These are phyloP conservation scores for Yamadazyma buinensis DNA, from an alignment of 1,139 yeast species.

Conservation along the genomic window DNA sequence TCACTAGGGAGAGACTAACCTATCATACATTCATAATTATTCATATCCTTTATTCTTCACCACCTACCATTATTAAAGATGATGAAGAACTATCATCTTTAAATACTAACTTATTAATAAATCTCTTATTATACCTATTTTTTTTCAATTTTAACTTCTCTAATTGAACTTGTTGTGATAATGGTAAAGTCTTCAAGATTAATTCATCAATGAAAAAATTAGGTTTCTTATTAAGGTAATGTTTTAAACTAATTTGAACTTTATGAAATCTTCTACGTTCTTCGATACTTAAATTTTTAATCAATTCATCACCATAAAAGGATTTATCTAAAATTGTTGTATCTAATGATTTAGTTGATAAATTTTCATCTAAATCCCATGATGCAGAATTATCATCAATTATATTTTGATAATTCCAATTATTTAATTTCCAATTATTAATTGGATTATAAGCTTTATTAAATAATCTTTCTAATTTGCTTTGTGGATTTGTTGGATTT, in stretches of 20 bases:
- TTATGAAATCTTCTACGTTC: slow-evolving; percentile 27
- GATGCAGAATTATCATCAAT: slow-evolving; percentile 41
- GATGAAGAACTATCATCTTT: slow-evolving; percentile 14
- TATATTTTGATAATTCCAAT: slow-evolving; percentile 12
- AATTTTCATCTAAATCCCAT: slow-evolving; percentile 43
- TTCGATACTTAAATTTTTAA: slow-evolving; percentile 21
- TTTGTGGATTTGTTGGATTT: slow-evolving; percentile 13
- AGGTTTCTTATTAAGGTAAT: slow-evolving; percentile 15
- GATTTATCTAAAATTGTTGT: slow-evolving; percentile 15
- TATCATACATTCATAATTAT: background rate
- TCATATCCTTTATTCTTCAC: slow-evolving; percentile 10
- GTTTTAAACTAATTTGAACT: slow-evolving; percentile 21
- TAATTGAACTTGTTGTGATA: slow-evolving; percentile 6
- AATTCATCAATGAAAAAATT: slow-evolving; percentile 14
- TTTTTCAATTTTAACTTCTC: background rate
- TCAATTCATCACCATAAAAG: slow-evolving; percentile 36
- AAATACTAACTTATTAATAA: too few relatives aligned
- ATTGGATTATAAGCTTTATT: slow-evolving; percentile 12
- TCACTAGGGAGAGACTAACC: too few relatives aligned
- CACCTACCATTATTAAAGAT: slow-evolving; percentile 32
- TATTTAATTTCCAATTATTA: slow-evolving; percentile 14
- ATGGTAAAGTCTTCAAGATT: slow-evolving; percentile 14
- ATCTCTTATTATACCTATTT: too few relatives aligned
- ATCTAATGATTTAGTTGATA: slow-evolving; percentile 14
- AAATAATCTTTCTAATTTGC: slow-evolving; percentile 13